Percentiles rank a stretch among this genome's conserved stretches.
Conservation (phyloP, 2,329 filamentous ascomycete genomes). For the Paecilomyces fulvus region DNA sequence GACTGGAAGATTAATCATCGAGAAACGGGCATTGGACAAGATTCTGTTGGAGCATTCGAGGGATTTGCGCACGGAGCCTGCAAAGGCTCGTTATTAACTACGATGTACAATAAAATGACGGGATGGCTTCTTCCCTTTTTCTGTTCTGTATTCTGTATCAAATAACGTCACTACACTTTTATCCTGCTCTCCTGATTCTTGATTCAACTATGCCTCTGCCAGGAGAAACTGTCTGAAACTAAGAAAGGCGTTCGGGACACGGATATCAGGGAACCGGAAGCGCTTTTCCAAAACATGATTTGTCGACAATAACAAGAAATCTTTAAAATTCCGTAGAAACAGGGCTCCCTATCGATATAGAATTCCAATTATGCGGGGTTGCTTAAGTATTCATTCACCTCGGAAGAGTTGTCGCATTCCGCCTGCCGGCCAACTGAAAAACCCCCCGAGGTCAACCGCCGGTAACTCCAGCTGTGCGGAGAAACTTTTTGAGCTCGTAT, state of each 20-base stretch:
- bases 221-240: not conserved
- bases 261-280: not conserved
- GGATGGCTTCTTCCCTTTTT: not conserved
- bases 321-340: not conserved
- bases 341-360: not conserved
- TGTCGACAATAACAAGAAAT: not conserved
- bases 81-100: conserved; percentile 25
- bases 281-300: not conserved
- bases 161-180: not conserved
- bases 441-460: conserved; percentile 22
- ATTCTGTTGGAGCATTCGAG: conserved; percentile 60
- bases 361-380: not conserved
- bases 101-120: conserved; percentile 7
- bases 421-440: conserved; percentile 15
- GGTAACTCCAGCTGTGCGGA: conserved; percentile 2
- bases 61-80: conserved; percentile 27
- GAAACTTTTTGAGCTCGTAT: conserved; percentile 1
- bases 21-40: conserved; percentile 67
- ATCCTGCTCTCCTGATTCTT: not conserved
- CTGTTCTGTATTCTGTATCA: not conserved
- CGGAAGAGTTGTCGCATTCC: not conserved
- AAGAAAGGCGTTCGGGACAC: not conserved
- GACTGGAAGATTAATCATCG: conserved; percentile 75
- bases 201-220: too few relatives aligned
- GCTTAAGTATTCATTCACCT: not conserved